Evolutionary conservation across 768 basidiomycete species (phyloP).

Genomic region (Tulasnella sp.): DNA sequence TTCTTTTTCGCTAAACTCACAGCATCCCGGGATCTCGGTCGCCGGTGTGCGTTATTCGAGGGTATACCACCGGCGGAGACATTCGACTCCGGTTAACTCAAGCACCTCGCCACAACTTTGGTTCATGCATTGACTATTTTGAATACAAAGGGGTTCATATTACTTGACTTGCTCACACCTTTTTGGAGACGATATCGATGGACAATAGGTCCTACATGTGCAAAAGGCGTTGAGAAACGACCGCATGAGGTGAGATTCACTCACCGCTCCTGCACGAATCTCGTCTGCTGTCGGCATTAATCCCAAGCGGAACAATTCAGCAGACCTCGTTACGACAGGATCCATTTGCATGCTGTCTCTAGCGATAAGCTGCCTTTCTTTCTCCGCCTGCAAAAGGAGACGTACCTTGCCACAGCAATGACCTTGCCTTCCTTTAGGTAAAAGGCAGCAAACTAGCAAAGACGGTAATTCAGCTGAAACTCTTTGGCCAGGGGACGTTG

Average conservation of each 20-base stretch:
- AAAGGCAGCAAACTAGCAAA: slow-evolving; percentile 62
- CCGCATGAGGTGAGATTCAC: slow-evolving; percentile 4
- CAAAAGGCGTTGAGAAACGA: too few species aligned
- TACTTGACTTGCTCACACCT: too few species aligned
- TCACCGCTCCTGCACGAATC: slow-evolving; percentile 60
- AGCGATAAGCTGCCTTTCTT: not conserved
- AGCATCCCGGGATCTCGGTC: not conserved
- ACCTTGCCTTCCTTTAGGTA: slow-evolving; percentile 54
- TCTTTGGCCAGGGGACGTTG: not conserved
- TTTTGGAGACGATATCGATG: too few species aligned
- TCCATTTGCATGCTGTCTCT: slow-evolving; percentile 60
- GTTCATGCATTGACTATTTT: too few species aligned
- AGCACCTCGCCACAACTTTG: not conserved
- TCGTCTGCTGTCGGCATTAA: slow-evolving; percentile 71
- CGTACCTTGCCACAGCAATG: slow-evolving; percentile 47
- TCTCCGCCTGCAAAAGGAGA: not conserved
- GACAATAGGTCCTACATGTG: not conserved
- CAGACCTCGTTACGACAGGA: slow-evolving; percentile 63
- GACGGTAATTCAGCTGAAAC: not conserved
- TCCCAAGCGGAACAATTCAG: slow-evolving; percentile 63
- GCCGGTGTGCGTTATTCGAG: not conserved
- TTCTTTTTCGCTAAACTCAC: too few species aligned
- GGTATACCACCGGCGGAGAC: too few species aligned
- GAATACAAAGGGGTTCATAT: too few species aligned
- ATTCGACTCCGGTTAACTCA: not conserved